Percentiles rank a stretch among this genome's conserved stretches.
phyloP scores from a whole-genome alignment of 257 asterid species.

The Verbascum thapsus region DNA sequence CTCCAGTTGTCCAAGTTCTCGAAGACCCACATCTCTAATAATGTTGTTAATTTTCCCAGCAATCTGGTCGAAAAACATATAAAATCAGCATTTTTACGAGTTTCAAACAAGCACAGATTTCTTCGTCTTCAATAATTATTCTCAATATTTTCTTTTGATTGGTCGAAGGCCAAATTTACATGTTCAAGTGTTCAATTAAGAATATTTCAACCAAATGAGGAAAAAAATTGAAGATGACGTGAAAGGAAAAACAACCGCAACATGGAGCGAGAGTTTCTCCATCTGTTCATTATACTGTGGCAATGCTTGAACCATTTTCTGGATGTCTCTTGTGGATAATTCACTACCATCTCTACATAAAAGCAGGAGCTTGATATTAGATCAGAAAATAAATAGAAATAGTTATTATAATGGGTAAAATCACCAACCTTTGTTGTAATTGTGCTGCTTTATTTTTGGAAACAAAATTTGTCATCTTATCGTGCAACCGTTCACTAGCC shows the following conservation, averaged over 20 bases:
- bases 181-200: constrained; percentile 1
- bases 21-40: constrained; percentile 63
- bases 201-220: constrained; percentile 15
- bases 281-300: constrained; percentile 69
- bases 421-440: constrained; percentile 67
- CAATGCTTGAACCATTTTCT: constrained; percentile 72
- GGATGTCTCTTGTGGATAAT: constrained; percentile 62
- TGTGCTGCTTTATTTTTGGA: constrained; percentile 91
- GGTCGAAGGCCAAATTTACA: constrained; percentile 22
- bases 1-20: constrained; percentile 91
- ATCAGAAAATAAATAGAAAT: constrained; percentile 3
- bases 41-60: constrained; percentile 71
- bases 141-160: constrained; percentile 6
- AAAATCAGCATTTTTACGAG: constrained; percentile 29
- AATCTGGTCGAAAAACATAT: constrained; percentile 53
- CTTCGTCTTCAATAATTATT: constrained; percentile 8
- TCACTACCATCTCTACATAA: constrained; percentile 61
- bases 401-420: not conserved
- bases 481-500: constrained; percentile 79
- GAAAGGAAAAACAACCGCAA: constrained; percentile 49
- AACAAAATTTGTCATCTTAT: constrained; percentile 74
- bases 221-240: constrained; percentile 20
- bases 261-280: constrained; percentile 66
- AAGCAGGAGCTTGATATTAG: constrained; percentile 32
- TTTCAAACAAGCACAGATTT: constrained; percentile 15